Conservation (phyloP, 108 stramenopile species). For the Bacterosira constricta region DNA sequence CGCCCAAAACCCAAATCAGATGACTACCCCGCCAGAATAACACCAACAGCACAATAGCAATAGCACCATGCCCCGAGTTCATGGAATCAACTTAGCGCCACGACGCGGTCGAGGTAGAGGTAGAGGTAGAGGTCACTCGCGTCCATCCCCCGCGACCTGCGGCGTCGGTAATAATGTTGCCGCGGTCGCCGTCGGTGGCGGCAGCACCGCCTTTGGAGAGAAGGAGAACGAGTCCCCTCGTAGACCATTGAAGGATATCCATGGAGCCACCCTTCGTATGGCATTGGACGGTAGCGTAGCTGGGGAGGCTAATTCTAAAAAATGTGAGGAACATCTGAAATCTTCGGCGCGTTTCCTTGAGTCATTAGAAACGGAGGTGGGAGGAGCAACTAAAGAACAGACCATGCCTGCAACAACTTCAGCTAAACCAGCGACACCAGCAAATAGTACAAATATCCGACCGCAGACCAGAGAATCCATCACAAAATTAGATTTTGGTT, state of each 20-base stretch:
- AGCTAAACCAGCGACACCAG: background rate
- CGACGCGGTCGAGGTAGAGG: constrained; percentile 21
- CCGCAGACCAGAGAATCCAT: constrained; percentile 23
- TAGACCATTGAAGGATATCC: constrained; percentile 41
- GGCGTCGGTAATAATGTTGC: background rate
- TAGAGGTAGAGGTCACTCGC: background rate
- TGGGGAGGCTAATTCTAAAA: background rate
- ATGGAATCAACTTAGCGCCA: constrained; percentile 28
- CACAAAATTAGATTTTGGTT: constrained; percentile 22
- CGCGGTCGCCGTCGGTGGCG: constrained; percentile 50
- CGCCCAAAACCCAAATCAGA: too few relatives aligned
- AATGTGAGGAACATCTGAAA: background rate
- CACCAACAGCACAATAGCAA: too few relatives aligned
- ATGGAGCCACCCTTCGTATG: background rate
- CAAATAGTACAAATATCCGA: background rate
- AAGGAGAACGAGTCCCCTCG: constrained; percentile 11
- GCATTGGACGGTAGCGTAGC: background rate
- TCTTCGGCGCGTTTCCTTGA: too few relatives aligned
- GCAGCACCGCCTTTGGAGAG: constrained; percentile 44
- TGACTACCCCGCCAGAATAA: too few relatives aligned
- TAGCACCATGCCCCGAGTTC: constrained; percentile 42
- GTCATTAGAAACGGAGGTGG: too few relatives aligned
- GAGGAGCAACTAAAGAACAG: background rate
- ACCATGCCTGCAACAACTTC: background rate
- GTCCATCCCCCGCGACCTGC: background rate